A percentile compares a stretch with the other conserved stretches of the same genome.
Evolutionary conservation across 495 filamentous ascomycete species (phyloP).

Genomic region (Cairneyella variabilis): DNA sequence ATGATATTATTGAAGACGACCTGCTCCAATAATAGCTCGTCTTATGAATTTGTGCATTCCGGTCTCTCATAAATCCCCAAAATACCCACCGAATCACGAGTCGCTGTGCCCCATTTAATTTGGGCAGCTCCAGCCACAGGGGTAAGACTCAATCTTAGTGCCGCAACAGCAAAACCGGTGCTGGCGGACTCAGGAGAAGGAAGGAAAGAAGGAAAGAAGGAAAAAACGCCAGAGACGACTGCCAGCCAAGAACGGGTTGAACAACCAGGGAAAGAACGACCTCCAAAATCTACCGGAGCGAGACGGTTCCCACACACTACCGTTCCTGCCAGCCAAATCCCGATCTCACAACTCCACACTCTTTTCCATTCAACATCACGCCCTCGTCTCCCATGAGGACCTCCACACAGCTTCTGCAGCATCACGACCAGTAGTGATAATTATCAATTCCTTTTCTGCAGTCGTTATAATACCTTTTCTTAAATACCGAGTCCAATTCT

Average conservation of each 20-base stretch:
- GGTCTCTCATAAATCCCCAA: background rate
- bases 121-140: background rate
- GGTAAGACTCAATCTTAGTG: too few relatives aligned
- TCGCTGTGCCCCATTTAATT: slow-evolving; percentile 5
- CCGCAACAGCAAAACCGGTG: too few relatives aligned
- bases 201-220: background rate
- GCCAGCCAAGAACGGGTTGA: background rate
- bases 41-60: background rate
- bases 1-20: background rate
- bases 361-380: slow-evolving; percentile 1
- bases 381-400: too few relatives aligned
- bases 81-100: background rate
- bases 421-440: background rate
- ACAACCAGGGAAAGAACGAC: background rate
- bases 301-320: background rate
- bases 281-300: too few relatives aligned
- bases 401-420: slow-evolving; percentile 18
- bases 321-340: background rate
- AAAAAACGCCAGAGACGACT: background rate
- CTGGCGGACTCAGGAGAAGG: background rate
- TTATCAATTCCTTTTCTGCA: background rate
- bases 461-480: slow-evolving; percentile 8
- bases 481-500: too few relatives aligned
- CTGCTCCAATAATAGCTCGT: too few relatives aligned
- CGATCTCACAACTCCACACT: background rate